Conservation (phyloP, 441 rosid genomes). For the Theobroma grandiflorum region DNA sequence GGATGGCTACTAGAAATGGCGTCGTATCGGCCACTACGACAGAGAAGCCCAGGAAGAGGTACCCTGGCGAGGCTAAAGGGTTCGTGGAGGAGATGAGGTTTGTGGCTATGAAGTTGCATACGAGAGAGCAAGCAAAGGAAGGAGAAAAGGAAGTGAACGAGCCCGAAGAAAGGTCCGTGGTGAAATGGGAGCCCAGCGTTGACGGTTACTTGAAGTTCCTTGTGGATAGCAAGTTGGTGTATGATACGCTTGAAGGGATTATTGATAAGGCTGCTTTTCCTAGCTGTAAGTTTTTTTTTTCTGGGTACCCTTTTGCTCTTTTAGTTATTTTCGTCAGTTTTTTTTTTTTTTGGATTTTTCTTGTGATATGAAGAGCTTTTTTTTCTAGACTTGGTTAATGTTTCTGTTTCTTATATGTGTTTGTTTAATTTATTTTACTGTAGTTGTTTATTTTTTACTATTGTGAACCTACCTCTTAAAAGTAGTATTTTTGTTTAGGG, state of each 20-base stretch:
- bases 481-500: neutral
- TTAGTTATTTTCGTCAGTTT: neutral
- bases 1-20: conserved; percentile 46
- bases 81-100: conserved; percentile 98
- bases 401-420: neutral
- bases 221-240: conserved; percentile 90
- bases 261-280: conserved; percentile 66
- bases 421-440: neutral
- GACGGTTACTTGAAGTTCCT: conserved; percentile 90
- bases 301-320: neutral
- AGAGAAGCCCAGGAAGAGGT: conserved; percentile 73
- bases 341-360: neutral
- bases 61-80: conserved; percentile 90
- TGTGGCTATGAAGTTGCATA: conserved; percentile 91
- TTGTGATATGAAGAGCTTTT: neutral
- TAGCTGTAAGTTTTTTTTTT: conserved; percentile 60
- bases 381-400: neutral
- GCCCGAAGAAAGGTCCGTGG: conserved; percentile 71
- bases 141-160: conserved; percentile 81
- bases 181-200: conserved; percentile 80
- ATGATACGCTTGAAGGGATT: conserved; percentile 80
- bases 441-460: neutral
- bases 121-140: conserved; percentile 87
- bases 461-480: neutral
- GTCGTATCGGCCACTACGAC: conserved; percentile 66